A percentile compares a stretch with the other conserved stretches of the same genome.
These are phyloP conservation scores for Cucurbitaria berberidis DNA, from an alignment of 2,329 filamentous ascomycete genomes.

Conservation along the genomic window DNA sequence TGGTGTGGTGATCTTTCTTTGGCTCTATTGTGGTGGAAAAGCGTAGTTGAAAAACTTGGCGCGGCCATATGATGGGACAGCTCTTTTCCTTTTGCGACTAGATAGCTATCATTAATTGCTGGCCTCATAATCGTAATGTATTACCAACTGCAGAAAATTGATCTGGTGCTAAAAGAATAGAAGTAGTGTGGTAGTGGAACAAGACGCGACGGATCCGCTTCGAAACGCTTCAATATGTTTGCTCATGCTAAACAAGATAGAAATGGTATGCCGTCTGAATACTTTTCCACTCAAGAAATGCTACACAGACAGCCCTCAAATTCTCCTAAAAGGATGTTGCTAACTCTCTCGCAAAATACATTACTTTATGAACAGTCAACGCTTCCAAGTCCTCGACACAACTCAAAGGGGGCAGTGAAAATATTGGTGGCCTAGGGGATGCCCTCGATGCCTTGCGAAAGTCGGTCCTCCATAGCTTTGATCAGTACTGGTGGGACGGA, in stretches of 20 bases:
- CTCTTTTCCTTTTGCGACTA: too few relatives aligned
- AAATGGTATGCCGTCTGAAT: constrained; percentile 2
- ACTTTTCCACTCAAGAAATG: constrained; percentile 3
- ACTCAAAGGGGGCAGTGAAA: constrained; percentile 5
- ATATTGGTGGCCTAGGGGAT: constrained; percentile 21
- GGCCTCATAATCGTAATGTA: too few relatives aligned
- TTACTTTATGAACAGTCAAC: constrained; percentile 16
- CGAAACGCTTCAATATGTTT: constrained; percentile 3
- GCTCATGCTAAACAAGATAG: constrained; percentile 2
- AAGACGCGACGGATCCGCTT: not conserved
- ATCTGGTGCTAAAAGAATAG: not conserved
- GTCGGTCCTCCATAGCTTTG: constrained; percentile 84
- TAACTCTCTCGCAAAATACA: constrained; percentile 10
- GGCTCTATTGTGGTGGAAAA: too few relatives aligned
- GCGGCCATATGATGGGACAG: too few relatives aligned
- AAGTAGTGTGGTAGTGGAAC: not conserved
- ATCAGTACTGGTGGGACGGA: constrained; percentile 79
- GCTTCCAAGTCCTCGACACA: not conserved
- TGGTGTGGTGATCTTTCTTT: too few relatives aligned
- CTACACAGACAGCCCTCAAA: not conserved
- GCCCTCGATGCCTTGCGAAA: constrained; percentile 62
- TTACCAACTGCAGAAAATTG: not conserved
- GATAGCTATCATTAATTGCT: too few relatives aligned
- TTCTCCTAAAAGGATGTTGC: constrained; percentile 3
- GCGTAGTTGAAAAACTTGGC: too few relatives aligned